Base-by-base conservation (phyloP, 192 early-diverging fungal species). In the Phycomyces blakesleeanus region DNA sequence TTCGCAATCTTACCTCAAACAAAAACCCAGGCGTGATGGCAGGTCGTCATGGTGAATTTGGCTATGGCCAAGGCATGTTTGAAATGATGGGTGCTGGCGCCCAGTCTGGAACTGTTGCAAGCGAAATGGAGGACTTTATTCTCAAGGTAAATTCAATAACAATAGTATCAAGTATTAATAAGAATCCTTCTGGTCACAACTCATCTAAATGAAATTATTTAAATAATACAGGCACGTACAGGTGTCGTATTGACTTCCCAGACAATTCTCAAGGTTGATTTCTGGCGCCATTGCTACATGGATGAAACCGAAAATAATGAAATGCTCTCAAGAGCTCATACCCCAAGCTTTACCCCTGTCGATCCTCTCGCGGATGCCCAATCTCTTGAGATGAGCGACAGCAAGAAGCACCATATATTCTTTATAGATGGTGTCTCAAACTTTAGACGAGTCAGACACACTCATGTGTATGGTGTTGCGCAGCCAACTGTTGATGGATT, bases 251-350 rank as follows among this genome's bases (percentile, higher is more conserved):
- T 87, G 3, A 80, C 69, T 16, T 73, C 71, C 0, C 75, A 87
- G 49, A 84, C 80, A 1, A 84, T 87, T 55, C 67, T 87, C 37
- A 87, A 87, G 63, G 71, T 84, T 1, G 85, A 87, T 42, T 76
- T 77, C 38, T 87, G 85, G 85, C 59, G 66, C 41, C 38, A 67
- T 9, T 42, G 38, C 10, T 55, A 54, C 7, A 44, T 59, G 34
- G 53, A 65, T n/a, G 69, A 65, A 18, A 59, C 50, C 7, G 63
- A 63, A 38, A 25, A 55, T 6, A 41, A 39, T 9, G 59, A 27
- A 3, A n/a, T 51, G 18, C 50, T 61, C 18, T 58, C 56, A 10
- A 27, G 37, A 50, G 24, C 50, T 3, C 16, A 22, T 22, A 50
- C 59, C 21, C 59, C 18, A n/a, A 66, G 9, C 53, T 38, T 38